Conservation (phyloP, 352 stramenopile genomes). For the Aphanomyces euteiches region DNA sequence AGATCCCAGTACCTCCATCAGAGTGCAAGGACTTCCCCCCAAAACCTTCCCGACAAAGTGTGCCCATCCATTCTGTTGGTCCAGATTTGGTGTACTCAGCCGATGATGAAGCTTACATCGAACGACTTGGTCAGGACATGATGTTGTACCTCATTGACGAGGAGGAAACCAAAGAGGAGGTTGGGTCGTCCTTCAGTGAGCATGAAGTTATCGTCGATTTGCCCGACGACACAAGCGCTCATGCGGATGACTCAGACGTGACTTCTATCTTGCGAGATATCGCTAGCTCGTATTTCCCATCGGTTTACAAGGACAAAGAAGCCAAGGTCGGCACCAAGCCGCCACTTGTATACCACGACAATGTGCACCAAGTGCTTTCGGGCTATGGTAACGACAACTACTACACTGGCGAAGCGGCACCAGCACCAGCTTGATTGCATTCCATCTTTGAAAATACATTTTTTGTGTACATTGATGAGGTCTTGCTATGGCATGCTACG, state of each 20-base stretch:
- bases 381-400: background rate
- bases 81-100: background rate
- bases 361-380: too few relatives aligned
- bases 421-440: too few relatives aligned
- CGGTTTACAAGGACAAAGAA: conserved; percentile 31
- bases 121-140: conserved; percentile 1
- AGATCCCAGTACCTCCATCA: too few relatives aligned
- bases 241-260: background rate
- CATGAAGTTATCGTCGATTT: background rate
- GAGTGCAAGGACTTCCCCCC: too few relatives aligned
- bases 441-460: too few relatives aligned
- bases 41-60: too few relatives aligned
- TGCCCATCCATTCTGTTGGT: background rate
- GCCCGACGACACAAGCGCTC: background rate
- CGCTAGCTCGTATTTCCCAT: conserved; percentile 10
- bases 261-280: conserved; percentile 13
- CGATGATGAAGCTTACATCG: conserved; percentile 18
- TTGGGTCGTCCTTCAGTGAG: background rate
- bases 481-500: too few relatives aligned
- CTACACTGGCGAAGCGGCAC: too few relatives aligned
- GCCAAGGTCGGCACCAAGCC: conserved; percentile 29
- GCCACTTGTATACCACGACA: too few relatives aligned
- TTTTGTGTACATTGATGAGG: too few relatives aligned
- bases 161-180: background rate
- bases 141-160: background rate